Base-by-base conservation (phyloP, 1,139 yeast genomes). In the Scheffersomyces cryptocercus region DNA sequence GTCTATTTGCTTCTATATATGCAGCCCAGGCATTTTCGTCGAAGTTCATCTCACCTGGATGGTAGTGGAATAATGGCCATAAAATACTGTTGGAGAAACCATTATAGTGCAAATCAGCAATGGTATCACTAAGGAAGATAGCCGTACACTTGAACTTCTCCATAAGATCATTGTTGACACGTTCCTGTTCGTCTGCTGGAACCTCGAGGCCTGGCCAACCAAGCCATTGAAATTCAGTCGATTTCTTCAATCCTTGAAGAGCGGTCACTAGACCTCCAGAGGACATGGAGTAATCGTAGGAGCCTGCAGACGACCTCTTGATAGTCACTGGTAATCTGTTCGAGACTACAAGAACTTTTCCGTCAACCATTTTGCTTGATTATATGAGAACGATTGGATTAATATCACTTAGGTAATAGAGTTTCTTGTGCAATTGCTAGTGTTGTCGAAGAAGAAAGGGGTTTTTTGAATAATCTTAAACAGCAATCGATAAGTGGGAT, bases 21-120 rank as follows among this genome's bases (percentile, higher is more conserved):
- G 98, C 98, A 40, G 93, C 93, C 99, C 99, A 95, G 3, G 97
- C 97, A 50, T 83, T 83, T 64, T 95, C 99, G 64, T 95, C 99
- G 62, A 95, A 95, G 62, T 88, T 90, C 88, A 95, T 95, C 67
- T 95, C 99, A 49, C 99, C 99, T 0, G 99, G 99, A 62, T 95
- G 99, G 67, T 95, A 95, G 65, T 95, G 99, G 71, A 95, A 95
- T 49, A 95, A 69, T 1, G 99, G 99, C 99, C 99, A 95, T 51
- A 95, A 72, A 50, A 95, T 95, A 29, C 82, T 76, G 66, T 93
- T 95, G 47, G 91, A 83, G 65, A 95, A 95, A 37, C 99, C 99
- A 64, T 95, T 95, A 69, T 95, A 95, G 68, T 93, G 98, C 54
- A 93, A 75, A 57, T 93, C 99, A 1, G 99, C 98, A 53, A 93